These are phyloP conservation scores for Saussurea involucrata DNA, from an alignment of 129 eudicot species.

Conservation along the genomic window DNA sequence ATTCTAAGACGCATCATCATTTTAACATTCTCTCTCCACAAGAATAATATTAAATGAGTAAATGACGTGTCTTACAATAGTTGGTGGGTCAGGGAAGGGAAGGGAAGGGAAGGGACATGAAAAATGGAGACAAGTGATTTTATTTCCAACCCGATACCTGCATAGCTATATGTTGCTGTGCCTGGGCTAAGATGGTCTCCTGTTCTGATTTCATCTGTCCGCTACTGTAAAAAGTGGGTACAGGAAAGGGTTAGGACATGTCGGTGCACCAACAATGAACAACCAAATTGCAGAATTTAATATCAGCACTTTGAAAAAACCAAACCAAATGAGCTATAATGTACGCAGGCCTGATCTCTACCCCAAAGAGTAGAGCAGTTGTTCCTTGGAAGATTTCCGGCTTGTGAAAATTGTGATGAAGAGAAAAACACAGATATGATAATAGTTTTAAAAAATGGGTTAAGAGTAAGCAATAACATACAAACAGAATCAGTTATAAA, in stretches of 20 bases:
- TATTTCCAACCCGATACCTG: conserved; percentile 40
- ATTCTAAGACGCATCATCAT: neutral
- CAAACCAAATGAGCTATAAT: neutral
- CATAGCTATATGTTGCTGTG: conserved; percentile 85
- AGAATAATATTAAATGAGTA: neutral
- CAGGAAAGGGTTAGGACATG: neutral
- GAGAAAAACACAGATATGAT: too few relatives aligned
- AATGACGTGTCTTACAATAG: neutral
- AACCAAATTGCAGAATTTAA: neutral
- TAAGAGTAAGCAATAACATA: too few relatives aligned
- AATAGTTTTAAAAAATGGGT: too few relatives aligned
- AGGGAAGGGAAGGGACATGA: neutral
- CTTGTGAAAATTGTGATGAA: too few relatives aligned
- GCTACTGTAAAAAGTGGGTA: conserved; percentile 40
- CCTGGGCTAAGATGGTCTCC: conserved; percentile 70
- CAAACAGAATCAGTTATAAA: too few relatives aligned
- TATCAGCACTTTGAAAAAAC: neutral
- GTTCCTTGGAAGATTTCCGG: too few relatives aligned
- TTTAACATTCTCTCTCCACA: neutral
- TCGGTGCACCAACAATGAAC: neutral
- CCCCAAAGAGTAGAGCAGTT: too few relatives aligned
- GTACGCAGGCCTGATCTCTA: too few relatives aligned
- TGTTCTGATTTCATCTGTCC: conserved; percentile 82
- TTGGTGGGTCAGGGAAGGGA: neutral
- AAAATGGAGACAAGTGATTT: neutral